Base-by-base conservation (phyloP, 2,329 filamentous ascomycete genomes). In the Zasmidium angulare region DNA sequence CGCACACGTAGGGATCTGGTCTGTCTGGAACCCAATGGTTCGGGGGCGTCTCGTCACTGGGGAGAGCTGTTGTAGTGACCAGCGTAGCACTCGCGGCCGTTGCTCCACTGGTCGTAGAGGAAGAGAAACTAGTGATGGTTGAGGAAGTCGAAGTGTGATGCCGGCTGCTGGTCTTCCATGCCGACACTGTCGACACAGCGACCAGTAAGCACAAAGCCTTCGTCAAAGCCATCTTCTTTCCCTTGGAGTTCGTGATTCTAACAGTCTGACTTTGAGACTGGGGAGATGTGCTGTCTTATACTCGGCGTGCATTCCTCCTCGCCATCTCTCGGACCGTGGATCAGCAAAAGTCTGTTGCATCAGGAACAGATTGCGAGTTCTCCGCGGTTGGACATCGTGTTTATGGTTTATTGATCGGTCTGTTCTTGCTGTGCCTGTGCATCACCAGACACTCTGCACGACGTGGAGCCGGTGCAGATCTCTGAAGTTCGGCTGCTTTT, bases 1-100 rank as follows among this genome's bases (percentile, higher is more conserved):
- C 67, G 40, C 66, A 69, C 23, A 67, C 61, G 50, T 65, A 69
- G 20, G 67, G 67, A 40, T 68, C 66, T 19, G 57, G 58, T 36
- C 67, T 55, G 47, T 69, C 67, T 19, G 63, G 62, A 19, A 46
- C 59, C 63, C 63, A 65, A 17, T 43, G 14, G 36, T 7, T 43
- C n/a, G 36, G 36, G n/a, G 36, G 36, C 46, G 63, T 61, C 3
- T 46, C 17, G 9, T 17, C 20, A 17, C 11, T 21, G 4, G 17
- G 17, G 22, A 43, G 19, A 4, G 36, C 36, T 19, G 36, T 43
- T 43, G 36, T 43, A 17, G 36, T 43, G 36, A 43, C 36, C 14
- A 43, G 36, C 3, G 12, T 43, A 17, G 36, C 36, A 17, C 36
- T 43, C 14, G 36, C 11, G 36, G 3, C n/a, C n/a, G 36, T 9